phyloP scores from a whole-genome alignment of 2,329 filamentous ascomycete species.

The Arthrocladium fulminans region DNA sequence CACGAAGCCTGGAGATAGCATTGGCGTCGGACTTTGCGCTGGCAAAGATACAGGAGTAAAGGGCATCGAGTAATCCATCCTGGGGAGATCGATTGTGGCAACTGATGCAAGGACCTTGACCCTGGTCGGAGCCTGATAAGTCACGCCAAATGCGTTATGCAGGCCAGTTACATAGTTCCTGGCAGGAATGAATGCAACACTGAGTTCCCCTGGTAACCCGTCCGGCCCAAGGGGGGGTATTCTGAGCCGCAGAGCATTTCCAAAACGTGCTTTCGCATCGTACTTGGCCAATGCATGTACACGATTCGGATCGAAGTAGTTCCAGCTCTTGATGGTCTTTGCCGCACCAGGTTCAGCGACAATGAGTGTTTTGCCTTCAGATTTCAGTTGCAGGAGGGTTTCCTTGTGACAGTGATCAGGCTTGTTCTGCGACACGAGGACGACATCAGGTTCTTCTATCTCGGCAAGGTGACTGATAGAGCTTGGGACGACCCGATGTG shows the following conservation, averaged over 20 bases:
- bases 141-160: slow-evolving; percentile 62
- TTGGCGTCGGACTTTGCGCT: slow-evolving; percentile 15
- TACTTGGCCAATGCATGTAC: slow-evolving; percentile 39
- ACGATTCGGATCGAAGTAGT: slow-evolving; percentile 50
- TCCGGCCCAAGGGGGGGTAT: slow-evolving; percentile 46
- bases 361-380: slow-evolving; percentile 50
- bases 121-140: slow-evolving; percentile 52
- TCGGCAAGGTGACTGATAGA: slow-evolving; percentile 51
- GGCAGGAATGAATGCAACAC: slow-evolving; percentile 56
- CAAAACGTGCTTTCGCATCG: slow-evolving; percentile 30
- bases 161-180: slow-evolving; percentile 52
- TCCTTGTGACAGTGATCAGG: slow-evolving; percentile 63
- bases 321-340: slow-evolving; percentile 58
- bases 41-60: slow-evolving; percentile 18
- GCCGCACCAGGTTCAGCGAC: slow-evolving; percentile 58
- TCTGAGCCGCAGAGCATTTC: slow-evolving; percentile 39
- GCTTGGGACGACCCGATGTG: slow-evolving; percentile 46
- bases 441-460: slow-evolving; percentile 46
- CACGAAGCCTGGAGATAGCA: slow-evolving; percentile 6
- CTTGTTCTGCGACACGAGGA: slow-evolving; percentile 53
- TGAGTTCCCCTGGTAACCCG: slow-evolving; percentile 57
- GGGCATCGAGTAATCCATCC: slow-evolving; percentile 19
- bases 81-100: slow-evolving; percentile 19
- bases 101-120: slow-evolving; percentile 17
- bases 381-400: slow-evolving; percentile 56